These are phyloP conservation scores for Saccharomycopsis synnaedendra DNA, from an alignment of 805 yeast genomes.

Conservation along the genomic window DNA sequence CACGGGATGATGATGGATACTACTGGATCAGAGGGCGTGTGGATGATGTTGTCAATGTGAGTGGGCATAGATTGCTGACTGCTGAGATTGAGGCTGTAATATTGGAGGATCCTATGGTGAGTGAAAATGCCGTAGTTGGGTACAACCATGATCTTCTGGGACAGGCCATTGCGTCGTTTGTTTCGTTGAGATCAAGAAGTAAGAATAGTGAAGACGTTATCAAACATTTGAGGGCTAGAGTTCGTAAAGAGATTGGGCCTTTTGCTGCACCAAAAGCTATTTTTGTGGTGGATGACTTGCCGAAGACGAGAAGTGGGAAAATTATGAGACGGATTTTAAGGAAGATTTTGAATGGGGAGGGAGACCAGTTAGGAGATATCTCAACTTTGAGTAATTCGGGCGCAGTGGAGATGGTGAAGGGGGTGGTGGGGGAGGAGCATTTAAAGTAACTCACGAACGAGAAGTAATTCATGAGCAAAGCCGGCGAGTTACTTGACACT, in stretches of 20 bases:
- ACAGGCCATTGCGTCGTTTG: conserved; percentile 77
- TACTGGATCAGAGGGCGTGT: conserved; percentile 82
- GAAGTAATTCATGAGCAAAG: too few species aligned
- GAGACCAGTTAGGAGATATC: conserved; percentile 73
- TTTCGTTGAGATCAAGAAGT: conserved; percentile 35
- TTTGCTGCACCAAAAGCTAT: conserved; percentile 77
- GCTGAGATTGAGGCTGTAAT: conserved; percentile 82
- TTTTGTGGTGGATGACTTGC: conserved; percentile 63
- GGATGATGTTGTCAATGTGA: conserved; percentile 80
- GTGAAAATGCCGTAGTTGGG: conserved; percentile 79
- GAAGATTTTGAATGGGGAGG: conserved; percentile 63
- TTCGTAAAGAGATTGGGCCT: conserved; percentile 73
- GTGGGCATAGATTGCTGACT: conserved; percentile 81
- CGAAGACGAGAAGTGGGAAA: conserved; percentile 80
- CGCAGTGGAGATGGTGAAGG: conserved; percentile 56
- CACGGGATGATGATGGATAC: conserved; percentile 73
- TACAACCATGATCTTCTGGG: conserved; percentile 77
- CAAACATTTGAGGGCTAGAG: conserved; percentile 56
- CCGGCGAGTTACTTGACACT: too few species aligned
- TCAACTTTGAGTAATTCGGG: conserved; percentile 70
- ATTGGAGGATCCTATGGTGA: conserved; percentile 56
- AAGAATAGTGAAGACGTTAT: conserved; percentile 35
- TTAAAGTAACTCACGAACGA: too few species aligned
- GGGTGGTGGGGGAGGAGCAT: conserved; percentile 25
- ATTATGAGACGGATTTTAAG: conserved; percentile 81